These are phyloP conservation scores for Sphagnum magellanicum DNA, from an alignment of 228 moss, liverwort and hornwort genomes.

Conservation along the genomic window DNA sequence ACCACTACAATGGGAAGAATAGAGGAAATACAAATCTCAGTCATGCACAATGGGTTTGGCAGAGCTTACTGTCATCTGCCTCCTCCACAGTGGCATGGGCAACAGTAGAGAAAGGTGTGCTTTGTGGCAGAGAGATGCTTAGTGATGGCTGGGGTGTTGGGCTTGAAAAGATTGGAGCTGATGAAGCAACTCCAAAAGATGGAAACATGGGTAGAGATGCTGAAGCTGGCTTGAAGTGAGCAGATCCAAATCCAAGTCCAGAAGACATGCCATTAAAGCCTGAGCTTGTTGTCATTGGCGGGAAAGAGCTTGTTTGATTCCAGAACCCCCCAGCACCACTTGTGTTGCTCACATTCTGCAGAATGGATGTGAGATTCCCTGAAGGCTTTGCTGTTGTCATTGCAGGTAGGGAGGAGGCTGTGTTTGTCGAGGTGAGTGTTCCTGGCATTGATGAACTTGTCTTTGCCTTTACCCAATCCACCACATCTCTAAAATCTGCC, in stretches of 20 bases:
- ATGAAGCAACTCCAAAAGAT: neutral
- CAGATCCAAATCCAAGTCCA: neutral
- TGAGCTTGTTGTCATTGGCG: no score
- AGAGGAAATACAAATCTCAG: no score
- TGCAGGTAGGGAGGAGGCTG: neutral
- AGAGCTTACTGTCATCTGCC: no score
- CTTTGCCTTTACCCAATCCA: conserved; percentile 7
- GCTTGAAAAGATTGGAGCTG: neutral
- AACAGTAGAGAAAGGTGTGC: no score
- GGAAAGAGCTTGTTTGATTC: neutral
- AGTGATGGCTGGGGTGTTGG: neutral
- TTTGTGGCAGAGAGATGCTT: no score
- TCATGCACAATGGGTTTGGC: no score
- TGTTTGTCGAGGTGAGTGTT: neutral
- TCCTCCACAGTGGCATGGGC: no score
- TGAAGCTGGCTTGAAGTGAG: neutral
- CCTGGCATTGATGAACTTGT: neutral
- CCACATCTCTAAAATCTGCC: conserved; percentile 12
- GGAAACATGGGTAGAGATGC: neutral
- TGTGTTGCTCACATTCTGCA: neutral
- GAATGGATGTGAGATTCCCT: neutral
- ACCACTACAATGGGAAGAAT: no score
- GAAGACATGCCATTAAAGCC: neutral
- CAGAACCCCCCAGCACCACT: neutral
- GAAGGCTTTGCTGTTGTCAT: neutral